Evolutionary conservation across 1,284 basidiomycete genomes (phyloP).

Genomic region (Rhodofomes roseus): DNA sequence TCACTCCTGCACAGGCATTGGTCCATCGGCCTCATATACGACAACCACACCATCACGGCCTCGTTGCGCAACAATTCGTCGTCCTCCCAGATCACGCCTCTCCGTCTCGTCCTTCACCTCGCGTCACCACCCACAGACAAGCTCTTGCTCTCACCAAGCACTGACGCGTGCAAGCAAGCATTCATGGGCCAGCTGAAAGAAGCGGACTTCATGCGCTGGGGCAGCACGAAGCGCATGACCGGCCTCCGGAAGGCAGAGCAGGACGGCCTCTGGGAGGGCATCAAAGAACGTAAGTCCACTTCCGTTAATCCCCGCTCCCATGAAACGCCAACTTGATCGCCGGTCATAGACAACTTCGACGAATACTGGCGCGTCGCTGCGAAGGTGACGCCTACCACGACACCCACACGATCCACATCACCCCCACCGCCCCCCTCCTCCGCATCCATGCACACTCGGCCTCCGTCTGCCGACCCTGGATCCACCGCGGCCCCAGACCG

Average conservation of each 20-base stretch:
- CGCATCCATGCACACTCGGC: constrained; percentile 55
- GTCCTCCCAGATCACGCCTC: constrained; percentile 48
- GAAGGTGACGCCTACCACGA: constrained; percentile 73
- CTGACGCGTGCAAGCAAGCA: constrained; percentile 83
- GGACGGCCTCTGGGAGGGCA: constrained; percentile 93
- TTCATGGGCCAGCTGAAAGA: constrained; percentile 95
- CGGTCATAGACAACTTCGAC: constrained; percentile 82
- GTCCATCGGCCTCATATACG: constrained; percentile 90
- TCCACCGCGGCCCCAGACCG: constrained; percentile 45
- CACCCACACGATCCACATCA: constrained; percentile 52
- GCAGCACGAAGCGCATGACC: constrained; percentile 90
- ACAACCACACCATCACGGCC: constrained; percentile 67
- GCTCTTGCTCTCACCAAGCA: constrained; percentile 71
- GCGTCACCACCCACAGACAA: constrained; percentile 82
- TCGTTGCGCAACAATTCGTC: constrained; percentile 47
- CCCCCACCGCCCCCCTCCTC: constrained; percentile 48
- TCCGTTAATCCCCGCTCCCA: background rate
- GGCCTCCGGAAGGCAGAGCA: constrained; percentile 85
- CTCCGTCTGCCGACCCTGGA: constrained; percentile 63
- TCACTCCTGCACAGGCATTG: constrained; percentile 77
- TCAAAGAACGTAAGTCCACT: constrained; percentile 74
- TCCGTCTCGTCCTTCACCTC: constrained; percentile 81
- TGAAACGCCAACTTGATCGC: background rate
- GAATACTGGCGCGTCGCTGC: constrained; percentile 90
- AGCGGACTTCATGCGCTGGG: constrained; percentile 93